Conservation (phyloP, 2,329 filamentous ascomycete genomes). For the Colletotrichum lupini region DNA sequence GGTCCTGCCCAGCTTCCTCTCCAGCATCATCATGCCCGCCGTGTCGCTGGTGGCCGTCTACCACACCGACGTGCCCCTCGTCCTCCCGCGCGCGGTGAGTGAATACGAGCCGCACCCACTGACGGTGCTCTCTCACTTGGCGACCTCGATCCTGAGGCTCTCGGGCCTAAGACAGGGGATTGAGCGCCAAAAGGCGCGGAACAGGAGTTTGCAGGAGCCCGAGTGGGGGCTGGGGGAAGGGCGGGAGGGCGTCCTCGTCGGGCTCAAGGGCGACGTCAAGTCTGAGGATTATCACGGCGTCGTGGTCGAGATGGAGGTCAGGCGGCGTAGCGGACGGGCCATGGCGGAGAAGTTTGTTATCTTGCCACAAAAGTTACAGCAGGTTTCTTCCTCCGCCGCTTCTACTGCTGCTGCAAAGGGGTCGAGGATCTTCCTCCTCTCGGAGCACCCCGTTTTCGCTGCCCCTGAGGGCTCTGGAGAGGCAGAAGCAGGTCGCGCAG, state of each 20-base stretch:
- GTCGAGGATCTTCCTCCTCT: constrained; percentile 69
- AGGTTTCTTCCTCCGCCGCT: neutral
- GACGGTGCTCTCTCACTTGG: constrained; percentile 81
- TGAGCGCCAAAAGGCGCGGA: constrained; percentile 77
- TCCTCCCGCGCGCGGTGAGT: constrained; percentile 53
- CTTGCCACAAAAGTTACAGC: constrained; percentile 41
- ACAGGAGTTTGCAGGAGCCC: constrained; percentile 80
- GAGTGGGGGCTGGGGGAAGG: constrained; percentile 82
- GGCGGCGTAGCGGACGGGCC: constrained; percentile 82
- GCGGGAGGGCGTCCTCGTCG: constrained; percentile 81
- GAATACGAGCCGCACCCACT: constrained; percentile 77
- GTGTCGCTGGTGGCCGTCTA: constrained; percentile 83
- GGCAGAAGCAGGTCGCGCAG: constrained; percentile 46
- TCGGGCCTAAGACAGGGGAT: constrained; percentile 81
- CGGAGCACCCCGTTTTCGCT: constrained; percentile 80
- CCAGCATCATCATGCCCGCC: constrained; percentile 71
- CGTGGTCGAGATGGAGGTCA: constrained; percentile 87
- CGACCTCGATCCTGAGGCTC: constrained; percentile 85
- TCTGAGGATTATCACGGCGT: constrained; percentile 56
- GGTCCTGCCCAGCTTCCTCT: constrained; percentile 75
- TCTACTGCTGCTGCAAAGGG: constrained; percentile 15
- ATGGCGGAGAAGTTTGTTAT: constrained; percentile 76
- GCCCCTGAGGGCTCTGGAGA: constrained; percentile 51
- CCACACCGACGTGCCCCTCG: constrained; percentile 80
- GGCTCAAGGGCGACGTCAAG: constrained; percentile 65